Conservation (phyloP, 163 green algal species). For the Volvox carteri region DNA sequence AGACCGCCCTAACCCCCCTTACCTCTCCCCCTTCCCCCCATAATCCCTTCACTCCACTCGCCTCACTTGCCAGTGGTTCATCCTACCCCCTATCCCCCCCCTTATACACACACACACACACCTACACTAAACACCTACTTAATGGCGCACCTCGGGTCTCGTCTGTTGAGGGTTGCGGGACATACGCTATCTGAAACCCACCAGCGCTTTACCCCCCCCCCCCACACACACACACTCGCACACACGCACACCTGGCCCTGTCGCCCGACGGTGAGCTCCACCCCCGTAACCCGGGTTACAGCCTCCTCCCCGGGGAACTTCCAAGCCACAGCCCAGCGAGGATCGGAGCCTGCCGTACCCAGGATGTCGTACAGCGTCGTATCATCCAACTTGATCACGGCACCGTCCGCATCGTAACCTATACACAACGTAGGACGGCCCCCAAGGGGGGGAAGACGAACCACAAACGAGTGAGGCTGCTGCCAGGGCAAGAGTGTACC, state of each 20-base stretch:
- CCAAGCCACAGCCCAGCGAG: conserved; percentile 77
- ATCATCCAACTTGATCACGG: conserved; percentile 79
- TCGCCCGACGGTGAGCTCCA: conserved; percentile 72
- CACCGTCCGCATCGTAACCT: conserved; percentile 78
- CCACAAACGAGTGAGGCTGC: not conserved
- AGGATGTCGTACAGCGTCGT: conserved; percentile 56
- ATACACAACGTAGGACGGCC: not conserved
- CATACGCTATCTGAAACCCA: no score
- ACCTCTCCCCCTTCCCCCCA: no score
- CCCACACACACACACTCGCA: not conserved
- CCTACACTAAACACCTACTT: no score
- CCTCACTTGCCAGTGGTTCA: no score
- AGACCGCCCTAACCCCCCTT: no score
- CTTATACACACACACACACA: no score
- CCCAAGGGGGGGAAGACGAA: not conserved
- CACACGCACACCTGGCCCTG: conserved; percentile 56
- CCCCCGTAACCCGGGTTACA: conserved; percentile 64
- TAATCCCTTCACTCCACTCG: no score
- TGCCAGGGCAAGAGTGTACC: no score
- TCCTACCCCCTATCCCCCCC: no score
- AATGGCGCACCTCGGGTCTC: no score
- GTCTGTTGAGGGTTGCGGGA: no score
- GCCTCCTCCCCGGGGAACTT: conserved; percentile 75
- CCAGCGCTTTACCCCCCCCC: not conserved
- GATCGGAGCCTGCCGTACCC: conserved; percentile 63